Percentiles rank a stretch among this genome's conserved stretches.
These are phyloP conservation scores for Athelia psychrophila DNA, from an alignment of 1,284 basidiomycete genomes.

Conservation along the genomic window DNA sequence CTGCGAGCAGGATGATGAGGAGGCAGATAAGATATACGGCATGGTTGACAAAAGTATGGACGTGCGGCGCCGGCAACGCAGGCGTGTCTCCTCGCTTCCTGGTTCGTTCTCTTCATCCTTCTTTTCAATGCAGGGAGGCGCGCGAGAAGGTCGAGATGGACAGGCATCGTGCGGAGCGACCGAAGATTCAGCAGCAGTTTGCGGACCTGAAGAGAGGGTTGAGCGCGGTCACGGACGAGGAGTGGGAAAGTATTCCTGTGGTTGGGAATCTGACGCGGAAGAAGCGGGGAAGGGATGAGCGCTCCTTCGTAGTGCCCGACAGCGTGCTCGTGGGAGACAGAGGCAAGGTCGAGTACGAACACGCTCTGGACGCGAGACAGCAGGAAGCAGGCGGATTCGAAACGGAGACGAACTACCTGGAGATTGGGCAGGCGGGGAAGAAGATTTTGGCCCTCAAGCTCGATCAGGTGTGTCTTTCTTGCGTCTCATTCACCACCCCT, in stretches of 20 bases:
- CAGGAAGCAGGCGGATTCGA: conserved; percentile 69
- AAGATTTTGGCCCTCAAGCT: conserved; percentile 92
- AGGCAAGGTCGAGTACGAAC: conserved; percentile 73
- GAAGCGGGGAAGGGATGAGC: conserved; percentile 83
- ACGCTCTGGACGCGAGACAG: conserved; percentile 66
- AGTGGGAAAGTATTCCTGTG: conserved; percentile 96
- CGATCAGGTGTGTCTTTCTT: conserved; percentile 66
- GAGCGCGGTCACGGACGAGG: conserved; percentile 81
- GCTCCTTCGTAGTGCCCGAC: conserved; percentile 90
- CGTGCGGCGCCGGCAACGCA: conserved; percentile 72
- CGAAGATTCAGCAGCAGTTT: conserved; percentile 92
- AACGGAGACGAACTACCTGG: conserved; percentile 92
- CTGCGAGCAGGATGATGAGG: conserved; percentile 97
- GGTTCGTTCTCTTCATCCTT: conserved; percentile 36
- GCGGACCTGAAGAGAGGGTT: conserved; percentile 93
- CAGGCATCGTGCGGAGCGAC: conserved; percentile 74
- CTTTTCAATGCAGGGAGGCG: conserved; percentile 55
- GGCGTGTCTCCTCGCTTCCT: conserved; percentile 57
- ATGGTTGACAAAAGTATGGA: conserved; percentile 90
- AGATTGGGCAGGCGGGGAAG: conserved; percentile 96
- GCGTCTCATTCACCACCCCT: no score
- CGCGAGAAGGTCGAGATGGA: conserved; percentile 72
- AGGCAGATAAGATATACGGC: conserved; percentile 96
- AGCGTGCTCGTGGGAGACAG: conserved; percentile 87
- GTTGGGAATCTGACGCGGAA: conserved; percentile 94